Base-by-base conservation (phyloP, 1,284 basidiomycete genomes). In the Papiliotrema terrestris region DNA sequence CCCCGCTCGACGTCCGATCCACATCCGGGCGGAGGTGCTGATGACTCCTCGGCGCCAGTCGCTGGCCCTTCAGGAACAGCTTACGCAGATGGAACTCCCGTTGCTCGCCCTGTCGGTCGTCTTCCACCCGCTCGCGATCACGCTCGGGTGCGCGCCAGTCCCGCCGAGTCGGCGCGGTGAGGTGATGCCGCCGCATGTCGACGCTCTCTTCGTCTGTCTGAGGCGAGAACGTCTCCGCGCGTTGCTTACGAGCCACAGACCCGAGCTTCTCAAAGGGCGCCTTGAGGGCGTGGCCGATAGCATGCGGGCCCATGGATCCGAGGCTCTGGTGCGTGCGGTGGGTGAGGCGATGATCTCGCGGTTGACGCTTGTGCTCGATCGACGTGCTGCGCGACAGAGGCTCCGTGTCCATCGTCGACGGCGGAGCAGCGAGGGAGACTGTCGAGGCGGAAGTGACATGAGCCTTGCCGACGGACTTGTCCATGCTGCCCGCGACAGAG, bases 11-110 rank as follows among this genome's bases (percentile, higher is more conserved):
- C 22, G 15, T 22, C 14, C 42, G n/a, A 15, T 50, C 32, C 22
- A 37, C 15, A 23, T 41, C 42, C n/a, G 36, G 37, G 5, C 36
- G 45, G 17, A 13, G 8, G 17, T 38, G 17, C 15, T 22, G 25
- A 11, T 32, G 29, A 11, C 29, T 32, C 23, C 44, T 36, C 15
- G 45, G 26, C 41, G 25, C 26, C 2, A 43, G 29, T 32, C 39
- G 45, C 45, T 63, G 61, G 19, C 67, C 67, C 47, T 69, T 69
- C 26, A 68, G 50, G 51, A 69, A 69, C 17, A 69, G 56, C 43
- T 59, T 65, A 29, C 60, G 61, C 19, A 67, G 45, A 43, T 64
- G 60, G 45, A 62, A 61, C 2, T 62, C 57, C n/a, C 55, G 43
- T 17, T 46, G 56, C 29, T 32, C 29, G 29, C 29, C 29, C 11